phyloP scores from a whole-genome alignment of 169 alveolate species.

The Babesia gibsoni region DNA sequence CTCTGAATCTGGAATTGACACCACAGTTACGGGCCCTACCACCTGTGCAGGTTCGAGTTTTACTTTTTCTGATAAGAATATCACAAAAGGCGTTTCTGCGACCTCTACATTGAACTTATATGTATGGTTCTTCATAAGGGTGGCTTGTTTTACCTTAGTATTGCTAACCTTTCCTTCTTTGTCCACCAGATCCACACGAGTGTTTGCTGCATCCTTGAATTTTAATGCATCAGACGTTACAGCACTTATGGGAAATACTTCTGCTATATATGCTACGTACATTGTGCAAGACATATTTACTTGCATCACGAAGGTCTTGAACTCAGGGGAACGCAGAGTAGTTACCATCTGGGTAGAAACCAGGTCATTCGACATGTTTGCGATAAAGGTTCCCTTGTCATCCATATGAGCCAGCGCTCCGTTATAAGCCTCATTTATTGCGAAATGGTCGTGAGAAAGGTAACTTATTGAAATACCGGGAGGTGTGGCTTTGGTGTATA shows the following conservation, averaged over 20 bases:
- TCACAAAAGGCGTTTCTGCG: constrained; percentile 26
- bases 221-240: constrained; percentile 14
- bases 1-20: constrained; percentile 54
- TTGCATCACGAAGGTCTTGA: constrained; percentile 44
- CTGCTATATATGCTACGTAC: constrained; percentile 64
- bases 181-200: background rate
- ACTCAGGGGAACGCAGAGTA: constrained; percentile 42
- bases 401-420: constrained; percentile 64
- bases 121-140: constrained; percentile 15
- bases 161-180: background rate
- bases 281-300: constrained; percentile 66
- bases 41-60: constrained; percentile 13
- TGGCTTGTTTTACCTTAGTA: constrained; percentile 13
- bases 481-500: constrained; percentile 38
- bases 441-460: constrained; percentile 66
- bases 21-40: constrained; percentile 36
- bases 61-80: constrained; percentile 34
- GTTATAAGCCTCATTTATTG: constrained; percentile 37
- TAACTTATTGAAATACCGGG: constrained; percentile 66
- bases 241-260: constrained; percentile 12
- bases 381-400: constrained; percentile 51
- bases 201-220: background rate
- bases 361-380: constrained; percentile 64
- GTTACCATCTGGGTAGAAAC: constrained; percentile 62
- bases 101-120: constrained; percentile 43